Conservation (phyloP, 2,329 filamentous ascomycete genomes). For the Monosporascus sp. region DNA sequence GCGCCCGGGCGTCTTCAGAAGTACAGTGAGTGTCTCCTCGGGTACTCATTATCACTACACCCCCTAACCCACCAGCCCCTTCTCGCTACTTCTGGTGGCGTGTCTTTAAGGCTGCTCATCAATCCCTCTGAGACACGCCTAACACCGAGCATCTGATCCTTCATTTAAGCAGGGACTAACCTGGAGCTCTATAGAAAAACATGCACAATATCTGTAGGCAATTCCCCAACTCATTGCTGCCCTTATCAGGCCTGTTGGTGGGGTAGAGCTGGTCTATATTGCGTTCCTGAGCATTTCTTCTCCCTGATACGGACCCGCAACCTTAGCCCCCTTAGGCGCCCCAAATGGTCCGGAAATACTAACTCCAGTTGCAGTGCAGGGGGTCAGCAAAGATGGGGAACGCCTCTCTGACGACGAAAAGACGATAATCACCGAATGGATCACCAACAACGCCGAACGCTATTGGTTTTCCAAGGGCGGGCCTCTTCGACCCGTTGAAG, state of each 20-base stretch:
- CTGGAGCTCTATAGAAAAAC: slow-evolving; percentile 48
- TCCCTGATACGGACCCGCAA: too few species aligned
- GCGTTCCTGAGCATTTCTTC: too few species aligned
- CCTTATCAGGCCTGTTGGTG: too few species aligned
- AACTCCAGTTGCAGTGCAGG: slow-evolving; percentile 50
- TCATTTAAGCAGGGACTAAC: too few species aligned
- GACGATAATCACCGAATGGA: slow-evolving; percentile 63
- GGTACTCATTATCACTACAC: not conserved
- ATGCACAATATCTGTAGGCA: slow-evolving; percentile 70
- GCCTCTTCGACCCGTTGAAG: slow-evolving; percentile 56
- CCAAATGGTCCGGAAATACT: not conserved
- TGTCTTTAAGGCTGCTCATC: too few species aligned
- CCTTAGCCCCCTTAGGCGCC: too few species aligned
- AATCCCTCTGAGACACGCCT: too few species aligned
- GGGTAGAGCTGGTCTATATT: too few species aligned
- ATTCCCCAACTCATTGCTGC: not conserved
- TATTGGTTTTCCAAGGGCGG: slow-evolving; percentile 69
- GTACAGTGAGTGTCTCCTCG: slow-evolving; percentile 41
- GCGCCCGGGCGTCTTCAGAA: slow-evolving; percentile 71
- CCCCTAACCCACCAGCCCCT: too few species aligned
- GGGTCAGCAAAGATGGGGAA: slow-evolving; percentile 61
- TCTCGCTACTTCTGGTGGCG: too few species aligned
- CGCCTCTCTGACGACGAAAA: slow-evolving; percentile 60
- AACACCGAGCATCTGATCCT: too few species aligned
- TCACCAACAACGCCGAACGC: slow-evolving; percentile 64